Percentiles rank a stretch among this genome's conserved stretches.
These are phyloP conservation scores for Phytophthora pinifolia DNA, from an alignment of 352 stramenopile species.

Conservation along the genomic window DNA sequence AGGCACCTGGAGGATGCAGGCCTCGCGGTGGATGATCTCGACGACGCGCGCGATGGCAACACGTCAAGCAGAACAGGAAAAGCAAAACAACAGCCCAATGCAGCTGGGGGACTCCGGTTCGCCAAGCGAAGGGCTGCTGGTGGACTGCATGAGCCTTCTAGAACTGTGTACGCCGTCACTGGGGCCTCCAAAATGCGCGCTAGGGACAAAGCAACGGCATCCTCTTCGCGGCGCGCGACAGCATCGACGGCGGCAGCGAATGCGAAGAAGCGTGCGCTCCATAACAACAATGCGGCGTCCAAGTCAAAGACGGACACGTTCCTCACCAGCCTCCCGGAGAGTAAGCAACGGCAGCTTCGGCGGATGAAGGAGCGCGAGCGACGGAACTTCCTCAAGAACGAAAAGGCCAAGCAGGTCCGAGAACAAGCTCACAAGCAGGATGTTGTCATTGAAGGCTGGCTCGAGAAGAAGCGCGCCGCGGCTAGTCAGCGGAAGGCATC, in stretches of 20 bases:
- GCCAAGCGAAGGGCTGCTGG: slow-evolving; percentile 48
- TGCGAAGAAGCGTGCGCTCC: slow-evolving; percentile 39
- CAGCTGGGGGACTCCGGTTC: slow-evolving; percentile 41
- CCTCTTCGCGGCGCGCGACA: slow-evolving; percentile 10
- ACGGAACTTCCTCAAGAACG: slow-evolving; percentile 56
- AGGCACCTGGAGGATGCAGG: slow-evolving; percentile 74
- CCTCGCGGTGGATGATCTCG: slow-evolving; percentile 46
- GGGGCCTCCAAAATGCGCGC: slow-evolving; percentile 36
- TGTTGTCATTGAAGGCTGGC: slow-evolving; percentile 72
- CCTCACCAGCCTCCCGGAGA: slow-evolving; percentile 60
- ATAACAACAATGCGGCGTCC: slow-evolving; percentile 21
- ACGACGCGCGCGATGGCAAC: slow-evolving; percentile 19
- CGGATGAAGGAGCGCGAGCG: slow-evolving; percentile 67
- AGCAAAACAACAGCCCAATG: slow-evolving; percentile 19
- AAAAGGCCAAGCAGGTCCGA: slow-evolving; percentile 43
- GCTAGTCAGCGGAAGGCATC: slow-evolving; percentile 52
- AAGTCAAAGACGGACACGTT: slow-evolving; percentile 44
- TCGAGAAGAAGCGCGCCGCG: slow-evolving; percentile 66
- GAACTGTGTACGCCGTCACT: slow-evolving; percentile 61
- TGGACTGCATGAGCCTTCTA: slow-evolving; percentile 43
- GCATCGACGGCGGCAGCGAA: slow-evolving; percentile 13
- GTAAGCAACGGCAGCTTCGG: slow-evolving; percentile 57
- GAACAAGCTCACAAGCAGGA: slow-evolving; percentile 57
- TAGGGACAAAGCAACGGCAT: slow-evolving; percentile 24
- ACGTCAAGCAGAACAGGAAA: slow-evolving; percentile 26